phyloP scores from a whole-genome alignment of 108 stramenopile genomes.

The Conticribra guillardii region DNA sequence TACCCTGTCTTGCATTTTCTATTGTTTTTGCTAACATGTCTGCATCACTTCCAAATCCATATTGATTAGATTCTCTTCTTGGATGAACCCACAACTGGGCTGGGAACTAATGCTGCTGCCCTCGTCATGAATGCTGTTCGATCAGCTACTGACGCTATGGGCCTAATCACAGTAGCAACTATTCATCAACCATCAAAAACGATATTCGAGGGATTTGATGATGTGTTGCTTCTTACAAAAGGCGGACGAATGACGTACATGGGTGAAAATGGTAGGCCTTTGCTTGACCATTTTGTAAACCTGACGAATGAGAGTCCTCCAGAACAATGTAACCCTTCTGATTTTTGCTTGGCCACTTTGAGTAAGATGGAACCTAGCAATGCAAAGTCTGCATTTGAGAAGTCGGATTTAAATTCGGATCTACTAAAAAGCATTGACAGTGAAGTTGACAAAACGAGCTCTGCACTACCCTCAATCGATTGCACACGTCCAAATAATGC shows the following conservation, averaged over 20 bases:
- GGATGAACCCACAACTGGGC: slow-evolving; percentile 42
- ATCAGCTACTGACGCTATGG: slow-evolving; percentile 27
- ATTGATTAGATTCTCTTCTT: slow-evolving; percentile 22
- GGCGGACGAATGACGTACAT: slow-evolving; percentile 38
- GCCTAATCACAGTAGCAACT: slow-evolving; percentile 37
- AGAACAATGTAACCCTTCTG: slow-evolving; percentile 25
- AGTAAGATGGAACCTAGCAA: slow-evolving; percentile 27
- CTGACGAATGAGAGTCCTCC: slow-evolving; percentile 16
- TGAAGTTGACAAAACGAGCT: too few relatives aligned
- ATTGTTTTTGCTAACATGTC: too few relatives aligned
- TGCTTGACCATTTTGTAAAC: slow-evolving; percentile 25
- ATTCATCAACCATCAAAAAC: slow-evolving; percentile 46
- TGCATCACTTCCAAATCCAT: too few relatives aligned
- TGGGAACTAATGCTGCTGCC: slow-evolving; percentile 37
- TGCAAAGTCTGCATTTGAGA: slow-evolving; percentile 23
- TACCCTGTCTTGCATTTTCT: not conserved
- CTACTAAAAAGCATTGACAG: slow-evolving; percentile 19
- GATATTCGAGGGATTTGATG: slow-evolving; percentile 47
- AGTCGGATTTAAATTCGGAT: not conserved
- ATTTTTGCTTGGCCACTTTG: slow-evolving; percentile 30
- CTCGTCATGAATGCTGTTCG: slow-evolving; percentile 43
- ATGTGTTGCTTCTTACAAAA: slow-evolving; percentile 37
- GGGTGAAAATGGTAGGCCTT: slow-evolving; percentile 29
- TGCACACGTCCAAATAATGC: too few relatives aligned
- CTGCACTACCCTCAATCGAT: too few relatives aligned